Evolutionary conservation across 495 filamentous ascomycete species (phyloP).

Genomic region (Aspergillus haitiensis): DNA sequence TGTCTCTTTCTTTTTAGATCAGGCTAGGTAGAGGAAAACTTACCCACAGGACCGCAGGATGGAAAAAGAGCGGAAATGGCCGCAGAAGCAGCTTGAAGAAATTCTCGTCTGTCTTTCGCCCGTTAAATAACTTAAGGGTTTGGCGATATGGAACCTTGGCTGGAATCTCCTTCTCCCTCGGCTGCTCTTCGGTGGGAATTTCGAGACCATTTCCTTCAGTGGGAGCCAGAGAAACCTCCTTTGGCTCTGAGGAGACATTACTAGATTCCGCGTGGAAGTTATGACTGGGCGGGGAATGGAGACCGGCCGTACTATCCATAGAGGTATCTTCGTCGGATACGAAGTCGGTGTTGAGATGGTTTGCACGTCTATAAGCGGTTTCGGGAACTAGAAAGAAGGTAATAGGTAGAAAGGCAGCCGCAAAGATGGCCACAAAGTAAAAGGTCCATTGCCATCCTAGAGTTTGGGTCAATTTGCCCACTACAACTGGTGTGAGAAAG

Average conservation of each 20-base stretch:
- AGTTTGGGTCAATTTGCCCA: constrained; percentile 76
- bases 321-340: constrained; percentile 24
- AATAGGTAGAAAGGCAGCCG: constrained; percentile 61
- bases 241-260: constrained; percentile 1
- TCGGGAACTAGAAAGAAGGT: constrained; percentile 82
- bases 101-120: constrained; percentile 67
- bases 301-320: constrained; percentile 12
- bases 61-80: constrained; percentile 66
- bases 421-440: constrained; percentile 68
- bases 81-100: constrained; percentile 62
- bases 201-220: background rate
- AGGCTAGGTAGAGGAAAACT: constrained; percentile 8
- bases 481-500: constrained; percentile 86
- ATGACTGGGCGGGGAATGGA: constrained; percentile 17
- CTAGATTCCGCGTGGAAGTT: constrained; percentile 22
- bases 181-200: constrained; percentile 1
- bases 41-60: constrained; percentile 83
- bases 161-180: constrained; percentile 15
- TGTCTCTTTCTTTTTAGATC: too few relatives aligned
- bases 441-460: constrained; percentile 80
- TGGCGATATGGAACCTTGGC: constrained; percentile 53
- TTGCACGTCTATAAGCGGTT: constrained; percentile 70
- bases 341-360: constrained; percentile 63
- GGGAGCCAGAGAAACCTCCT: constrained; percentile 7
- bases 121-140: constrained; percentile 72